Percentiles rank a stretch among this genome's conserved stretches.
phyloP scores from a whole-genome alignment of 108 stramenopile genomes.

The Cyclotella cryptica region DNA sequence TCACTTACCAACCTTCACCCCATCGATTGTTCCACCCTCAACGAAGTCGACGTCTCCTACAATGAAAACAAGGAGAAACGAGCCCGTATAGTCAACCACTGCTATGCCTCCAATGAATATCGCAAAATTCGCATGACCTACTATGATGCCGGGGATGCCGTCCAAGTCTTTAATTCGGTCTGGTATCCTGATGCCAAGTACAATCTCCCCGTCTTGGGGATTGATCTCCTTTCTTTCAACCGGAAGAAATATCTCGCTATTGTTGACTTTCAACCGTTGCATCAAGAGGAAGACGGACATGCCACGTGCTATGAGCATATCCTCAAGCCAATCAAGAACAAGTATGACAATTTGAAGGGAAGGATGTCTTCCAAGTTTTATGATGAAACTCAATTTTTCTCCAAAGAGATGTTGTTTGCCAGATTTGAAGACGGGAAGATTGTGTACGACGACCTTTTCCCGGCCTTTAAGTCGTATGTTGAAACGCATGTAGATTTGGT shows the following conservation, averaged over 20 bases:
- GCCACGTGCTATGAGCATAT: conserved; percentile 68
- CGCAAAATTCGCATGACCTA: conserved; percentile 95
- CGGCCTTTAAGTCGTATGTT: conserved; percentile 89
- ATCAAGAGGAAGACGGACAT: conserved; percentile 80
- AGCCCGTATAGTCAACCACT: conserved; percentile 81
- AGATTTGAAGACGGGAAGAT: conserved; percentile 85
- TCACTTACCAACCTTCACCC: conserved; percentile 71
- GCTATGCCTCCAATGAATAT: conserved; percentile 79
- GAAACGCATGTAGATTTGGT: conserved; percentile 73
- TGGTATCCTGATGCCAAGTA: conserved; percentile 92
- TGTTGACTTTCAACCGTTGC: conserved; percentile 95
- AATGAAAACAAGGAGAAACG: conserved; percentile 75
- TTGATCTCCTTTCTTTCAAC: conserved; percentile 92
- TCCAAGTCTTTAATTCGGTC: conserved; percentile 96
- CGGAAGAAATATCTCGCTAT: conserved; percentile 92
- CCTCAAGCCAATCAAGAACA: conserved; percentile 84
- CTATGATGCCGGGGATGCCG: conserved; percentile 93
- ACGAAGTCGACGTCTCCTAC: conserved; percentile 70
- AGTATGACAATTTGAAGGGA: conserved; percentile 87
- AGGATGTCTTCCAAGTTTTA: conserved; percentile 93
- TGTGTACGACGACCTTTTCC: conserved; percentile 75
- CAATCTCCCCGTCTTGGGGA: conserved; percentile 93
- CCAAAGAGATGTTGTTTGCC: conserved; percentile 92
- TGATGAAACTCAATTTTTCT: conserved; percentile 95
- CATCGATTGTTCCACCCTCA: conserved; percentile 58